Evolutionary conservation across 805 yeast genomes (phyloP).

Genomic region (Lipomyces chichibuensis): DNA sequence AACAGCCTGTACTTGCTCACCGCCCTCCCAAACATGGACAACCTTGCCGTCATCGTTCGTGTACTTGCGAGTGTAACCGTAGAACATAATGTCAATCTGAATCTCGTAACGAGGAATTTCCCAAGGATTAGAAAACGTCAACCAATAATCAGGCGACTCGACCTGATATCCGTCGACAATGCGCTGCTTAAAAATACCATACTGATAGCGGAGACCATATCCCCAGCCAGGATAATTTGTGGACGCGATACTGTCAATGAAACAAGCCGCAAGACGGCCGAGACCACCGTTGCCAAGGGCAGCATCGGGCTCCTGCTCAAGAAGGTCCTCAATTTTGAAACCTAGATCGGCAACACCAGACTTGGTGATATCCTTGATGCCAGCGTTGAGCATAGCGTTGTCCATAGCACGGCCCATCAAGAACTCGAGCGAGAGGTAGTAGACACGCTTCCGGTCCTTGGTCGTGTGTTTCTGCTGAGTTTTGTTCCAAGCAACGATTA

Average conservation of each 20-base stretch:
- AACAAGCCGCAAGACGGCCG: conserved; percentile 93
- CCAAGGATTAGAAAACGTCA: conserved; percentile 89
- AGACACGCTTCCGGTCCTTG: conserved; percentile 81
- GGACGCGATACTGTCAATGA: conserved; percentile 83
- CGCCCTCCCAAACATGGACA: conserved; percentile 78
- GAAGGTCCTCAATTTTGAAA: conserved; percentile 81
- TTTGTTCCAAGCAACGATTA: conserved; percentile 86
- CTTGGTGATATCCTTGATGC: conserved; percentile 61
- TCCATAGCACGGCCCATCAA: conserved; percentile 95
- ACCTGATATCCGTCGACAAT: conserved; percentile 92
- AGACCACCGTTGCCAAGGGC: conserved; percentile 95
- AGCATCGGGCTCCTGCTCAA: conserved; percentile 89
- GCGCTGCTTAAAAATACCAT: conserved; percentile 89
- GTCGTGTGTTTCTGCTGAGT: conserved; percentile 89
- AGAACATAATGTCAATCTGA: conserved; percentile 86
- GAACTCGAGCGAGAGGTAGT: conserved; percentile 84
- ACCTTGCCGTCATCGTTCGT: conserved; percentile 57
- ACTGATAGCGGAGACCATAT: conserved; percentile 88
- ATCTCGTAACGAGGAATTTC: conserved; percentile 85
- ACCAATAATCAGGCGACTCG: conserved; percentile 94
- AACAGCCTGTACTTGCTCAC: conserved; percentile 84
- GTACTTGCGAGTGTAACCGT: conserved; percentile 71
- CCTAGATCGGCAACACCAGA: conserved; percentile 72
- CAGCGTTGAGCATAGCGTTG: conserved; percentile 84
- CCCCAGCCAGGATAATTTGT: conserved; percentile 96